Conservation (phyloP, 768 basidiomycete genomes). For the Pleurotus cornucopiae region DNA sequence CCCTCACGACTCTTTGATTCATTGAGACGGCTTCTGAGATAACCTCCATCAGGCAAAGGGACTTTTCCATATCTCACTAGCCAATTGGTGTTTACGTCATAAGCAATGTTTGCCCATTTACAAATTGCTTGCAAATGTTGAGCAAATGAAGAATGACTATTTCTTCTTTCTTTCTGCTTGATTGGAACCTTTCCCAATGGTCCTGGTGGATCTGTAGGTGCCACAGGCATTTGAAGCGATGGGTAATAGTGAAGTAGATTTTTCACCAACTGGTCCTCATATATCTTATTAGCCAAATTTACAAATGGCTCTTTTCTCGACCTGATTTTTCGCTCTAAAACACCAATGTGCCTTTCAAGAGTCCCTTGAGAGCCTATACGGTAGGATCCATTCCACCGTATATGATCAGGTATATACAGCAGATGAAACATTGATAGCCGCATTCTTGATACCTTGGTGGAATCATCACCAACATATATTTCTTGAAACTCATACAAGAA, state of each 20-base stretch:
- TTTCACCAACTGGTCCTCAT: constrained; percentile 18
- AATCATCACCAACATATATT: constrained; percentile 23
- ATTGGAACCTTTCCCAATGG: too few species aligned
- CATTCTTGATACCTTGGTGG: constrained; percentile 18
- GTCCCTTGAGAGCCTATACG: constrained; percentile 26
- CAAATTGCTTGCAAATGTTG: constrained; percentile 11
- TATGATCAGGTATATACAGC: constrained; percentile 27
- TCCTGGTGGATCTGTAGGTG: too few species aligned
- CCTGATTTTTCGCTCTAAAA: constrained; percentile 22
- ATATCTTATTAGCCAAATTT: constrained; percentile 22
- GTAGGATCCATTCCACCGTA: constrained; percentile 29
- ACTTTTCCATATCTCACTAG: constrained; percentile 12
- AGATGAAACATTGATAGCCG: constrained; percentile 29
- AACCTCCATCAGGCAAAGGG: constrained; percentile 1
- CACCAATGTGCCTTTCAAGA: constrained; percentile 21
- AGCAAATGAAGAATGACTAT: neutral
- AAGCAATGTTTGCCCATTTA: constrained; percentile 7
- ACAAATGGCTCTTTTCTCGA: constrained; percentile 27
- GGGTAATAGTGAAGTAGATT: constrained; percentile 20
- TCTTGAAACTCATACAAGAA: constrained; percentile 22
- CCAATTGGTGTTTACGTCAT: constrained; percentile 4
- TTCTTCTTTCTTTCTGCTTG: too few species aligned
- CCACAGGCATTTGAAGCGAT: neutral
- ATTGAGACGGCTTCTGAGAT: constrained; percentile 11
- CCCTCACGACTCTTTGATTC: constrained; percentile 2